Evolutionary conservation across 345 rosid species (phyloP), one percentile per base, ranked within the genome.

Genomic region (Odontarrhena argentea): DNA sequence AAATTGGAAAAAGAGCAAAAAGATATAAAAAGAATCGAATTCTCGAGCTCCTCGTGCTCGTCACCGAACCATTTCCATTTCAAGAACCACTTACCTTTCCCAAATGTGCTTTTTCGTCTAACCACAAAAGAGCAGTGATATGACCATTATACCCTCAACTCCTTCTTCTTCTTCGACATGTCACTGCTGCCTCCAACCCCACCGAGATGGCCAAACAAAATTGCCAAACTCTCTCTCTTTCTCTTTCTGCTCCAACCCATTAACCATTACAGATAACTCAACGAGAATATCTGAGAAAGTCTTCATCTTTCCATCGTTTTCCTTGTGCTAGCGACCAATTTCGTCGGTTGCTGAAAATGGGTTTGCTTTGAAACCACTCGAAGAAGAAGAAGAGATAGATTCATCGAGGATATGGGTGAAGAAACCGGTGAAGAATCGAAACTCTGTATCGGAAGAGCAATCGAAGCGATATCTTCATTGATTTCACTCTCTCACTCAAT

Each of bases 401-500:
- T 50, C 3, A 13, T 55, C 48, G 65, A 67, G 46, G 55, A 78
- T 15, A 68, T 78, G 48, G 69, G 78, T 1, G 64, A 57, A 42
- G 71, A 77, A 55, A 34, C 83, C 0, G 25, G 55, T 9, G 77
- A 74, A 0, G 78, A 68, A 35, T 74, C 78, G 32, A 68, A 58
- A 40, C 32, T 65, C 14, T 74, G 78, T 60, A 60, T 81, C 45
- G 53, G 70, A 2, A 76, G 71, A 77, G 84, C 84, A 55, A 82
- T 80, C 63, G 91, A 85, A 74, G 76, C 69, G 2, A 69, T 81
- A 1, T 89, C 93, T 68, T 83, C 89, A 15, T 77, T 90, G 72
- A 79, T 85, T 66, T 80, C 86, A 46, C 80, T 81, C 28, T 90
- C 94, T 63, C 80, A 85, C 63, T 84, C 89, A 11, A 71, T 86